Percentiles rank a stretch among this genome's conserved stretches.
phyloP scores from a whole-genome alignment of 306 rosid genomes.

The Amphicarpaea edgeworthii region DNA sequence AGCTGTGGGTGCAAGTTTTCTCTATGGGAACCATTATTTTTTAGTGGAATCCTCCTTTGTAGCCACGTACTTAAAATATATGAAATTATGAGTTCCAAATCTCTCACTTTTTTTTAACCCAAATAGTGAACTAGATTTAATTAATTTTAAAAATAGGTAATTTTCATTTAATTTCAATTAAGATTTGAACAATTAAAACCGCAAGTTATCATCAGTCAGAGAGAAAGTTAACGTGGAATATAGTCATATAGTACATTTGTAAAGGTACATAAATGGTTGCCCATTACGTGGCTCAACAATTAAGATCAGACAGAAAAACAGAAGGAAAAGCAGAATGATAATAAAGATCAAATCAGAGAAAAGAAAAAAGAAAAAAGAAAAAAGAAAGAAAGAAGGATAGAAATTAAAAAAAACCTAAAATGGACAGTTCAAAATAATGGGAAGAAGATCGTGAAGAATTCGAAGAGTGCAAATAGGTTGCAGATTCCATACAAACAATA shows the following conservation, averaged over 20 bases:
- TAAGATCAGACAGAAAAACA: not conserved
- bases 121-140: too few relatives aligned
- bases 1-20: conserved; percentile 20
- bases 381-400: too few relatives aligned
- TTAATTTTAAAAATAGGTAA: too few relatives aligned
- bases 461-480: not conserved
- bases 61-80: not conserved
- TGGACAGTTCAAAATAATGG: conserved; percentile 6
- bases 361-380: not conserved
- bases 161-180: too few relatives aligned
- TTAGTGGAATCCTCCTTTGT: not conserved
- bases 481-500: not conserved
- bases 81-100: too few relatives aligned
- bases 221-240: not conserved
- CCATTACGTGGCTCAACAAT: not conserved
- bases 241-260: not conserved
- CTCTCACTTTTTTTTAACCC: too few relatives aligned
- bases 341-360: not conserved
- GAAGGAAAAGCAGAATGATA: not conserved
- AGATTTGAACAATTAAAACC: too few relatives aligned
- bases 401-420: not conserved
- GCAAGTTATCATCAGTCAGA: not conserved
- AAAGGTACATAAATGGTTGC: not conserved
- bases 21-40: conserved; percentile 13
- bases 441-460: not conserved